Percentiles rank a stretch among this genome's conserved stretches.
Conservation (phyloP, 257 asterid species). For the Solanum corneliomulleri region DNA sequence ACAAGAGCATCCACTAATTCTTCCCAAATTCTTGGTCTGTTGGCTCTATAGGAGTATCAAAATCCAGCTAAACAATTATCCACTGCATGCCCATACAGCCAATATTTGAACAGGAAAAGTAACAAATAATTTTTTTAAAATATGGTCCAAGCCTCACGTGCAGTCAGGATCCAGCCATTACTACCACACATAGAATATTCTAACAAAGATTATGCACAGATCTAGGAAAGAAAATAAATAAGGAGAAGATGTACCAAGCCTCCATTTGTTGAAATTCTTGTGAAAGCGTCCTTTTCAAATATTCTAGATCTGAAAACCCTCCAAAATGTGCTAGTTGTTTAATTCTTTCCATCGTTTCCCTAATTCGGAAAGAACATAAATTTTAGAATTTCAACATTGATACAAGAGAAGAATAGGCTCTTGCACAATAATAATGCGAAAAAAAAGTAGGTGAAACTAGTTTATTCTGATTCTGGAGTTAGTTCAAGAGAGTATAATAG, state of each 20-base stretch:
- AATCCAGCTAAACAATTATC: background rate
- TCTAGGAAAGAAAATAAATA: background rate
- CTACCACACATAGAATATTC: background rate
- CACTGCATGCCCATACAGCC: background rate
- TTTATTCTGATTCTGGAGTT: background rate
- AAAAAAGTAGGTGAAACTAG: background rate
- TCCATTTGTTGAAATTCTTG: slow-evolving; percentile 73
- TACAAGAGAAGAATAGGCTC: background rate
- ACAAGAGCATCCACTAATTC: background rate
- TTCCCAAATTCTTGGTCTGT: background rate
- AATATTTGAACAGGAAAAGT: background rate
- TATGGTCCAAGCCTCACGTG: background rate
- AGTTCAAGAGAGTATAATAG: background rate
- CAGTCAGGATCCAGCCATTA: background rate
- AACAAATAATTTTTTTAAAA: background rate
- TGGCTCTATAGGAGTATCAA: background rate
- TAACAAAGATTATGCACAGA: background rate
- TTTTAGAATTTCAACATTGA: background rate
- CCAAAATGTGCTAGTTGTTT: slow-evolving; percentile 69
- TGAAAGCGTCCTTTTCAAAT: slow-evolving; percentile 65
- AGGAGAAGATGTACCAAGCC: slow-evolving; percentile 39
- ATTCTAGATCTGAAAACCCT: slow-evolving; percentile 72
- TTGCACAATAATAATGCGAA: background rate
- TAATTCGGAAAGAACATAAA: slow-evolving; percentile 13
- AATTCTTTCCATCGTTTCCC: slow-evolving; percentile 65